Evolutionary conservation across 2,329 filamentous ascomycete species (phyloP), one percentile per base, ranked within the genome.

Genomic region (Kalmusia sp.): DNA sequence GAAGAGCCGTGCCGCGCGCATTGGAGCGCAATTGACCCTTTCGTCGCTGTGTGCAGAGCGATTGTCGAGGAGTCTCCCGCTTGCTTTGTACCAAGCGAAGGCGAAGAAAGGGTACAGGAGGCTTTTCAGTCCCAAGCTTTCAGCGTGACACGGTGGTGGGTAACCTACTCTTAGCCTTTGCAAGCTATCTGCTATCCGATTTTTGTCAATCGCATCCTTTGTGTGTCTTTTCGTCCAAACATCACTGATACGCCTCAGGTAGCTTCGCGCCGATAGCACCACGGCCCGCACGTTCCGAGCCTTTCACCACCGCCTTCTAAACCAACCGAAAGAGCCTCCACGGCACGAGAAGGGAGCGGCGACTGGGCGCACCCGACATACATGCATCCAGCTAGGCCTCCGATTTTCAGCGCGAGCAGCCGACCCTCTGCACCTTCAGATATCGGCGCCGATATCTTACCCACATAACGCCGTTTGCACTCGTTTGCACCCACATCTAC

Each of bases 321-420:
- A 11, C 4, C 17, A 44, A 30, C 31, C 14, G 33, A 31, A 57
- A 50, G 54, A 61, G 44, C 54, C 61, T 59, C 51, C 51, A 58
- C 40, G 61, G 60, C 65, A 59, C 49, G 40, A 52, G 53, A 2
- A 54, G 12, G 72, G 70, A 69, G 77, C 77, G 77, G 77, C 78
- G 78, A 79, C 77, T 81, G 79, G 77, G 77, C 79, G 78, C 76
- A 74, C 68, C 68, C 65, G 59, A 51, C 67, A 73, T 79, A 77
- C 74, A 81, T 81, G 79, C 74, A 74, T 69, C 69, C 68, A 67
- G 54, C 51, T 52, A 55, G 45, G 57, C 53, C 56, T 47, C 52
- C 52, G 51, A 48, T 48, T 56, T 53, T 63, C 51, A 52, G 53
- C 40, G 54, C 61, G 54, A 52, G 51, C 59, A 46, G 52, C 59